Percentiles rank a stretch among this genome's conserved stretches.
phyloP scores from a whole-genome alignment of 305 asterid species.

The Fraxinus angustifolia region DNA sequence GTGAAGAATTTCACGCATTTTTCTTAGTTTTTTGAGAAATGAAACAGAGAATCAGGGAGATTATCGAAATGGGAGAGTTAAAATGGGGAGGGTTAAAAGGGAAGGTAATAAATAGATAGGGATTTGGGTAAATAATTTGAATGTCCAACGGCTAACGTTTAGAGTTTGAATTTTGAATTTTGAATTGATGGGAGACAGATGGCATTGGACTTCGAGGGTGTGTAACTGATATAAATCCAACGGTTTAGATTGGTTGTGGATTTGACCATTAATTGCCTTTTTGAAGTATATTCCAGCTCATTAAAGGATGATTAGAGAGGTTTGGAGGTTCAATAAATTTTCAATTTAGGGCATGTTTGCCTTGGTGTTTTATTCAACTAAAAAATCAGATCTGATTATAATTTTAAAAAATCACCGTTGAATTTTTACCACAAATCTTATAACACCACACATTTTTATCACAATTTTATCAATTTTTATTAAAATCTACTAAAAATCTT shows the following conservation, averaged over 20 bases:
- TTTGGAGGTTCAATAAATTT: neutral
- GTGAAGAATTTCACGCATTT: neutral
- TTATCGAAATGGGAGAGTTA: neutral
- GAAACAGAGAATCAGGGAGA: neutral
- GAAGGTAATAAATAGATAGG: neutral
- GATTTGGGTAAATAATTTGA: neutral
- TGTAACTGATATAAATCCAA: neutral
- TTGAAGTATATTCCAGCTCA: neutral
- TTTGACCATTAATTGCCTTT: neutral
- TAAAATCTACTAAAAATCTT: too few relatives aligned
- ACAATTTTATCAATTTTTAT: too few relatives aligned
- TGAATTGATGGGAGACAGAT: neutral
- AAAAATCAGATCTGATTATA: too few relatives aligned
- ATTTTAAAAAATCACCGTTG: too few relatives aligned
- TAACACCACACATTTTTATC: too few relatives aligned
- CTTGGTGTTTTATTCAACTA: neutral
- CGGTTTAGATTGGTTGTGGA: neutral
- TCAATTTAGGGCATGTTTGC: neutral
- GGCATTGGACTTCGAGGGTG: neutral
- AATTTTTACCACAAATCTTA: too few relatives aligned
- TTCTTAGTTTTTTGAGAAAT: neutral
- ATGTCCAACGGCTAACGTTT: neutral
- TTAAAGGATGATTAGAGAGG: neutral
- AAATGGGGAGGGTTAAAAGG: neutral
- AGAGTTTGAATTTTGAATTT: neutral